phyloP scores from a whole-genome alignment of 148 eudicot genomes.

The Salicornia ramosissima region DNA sequence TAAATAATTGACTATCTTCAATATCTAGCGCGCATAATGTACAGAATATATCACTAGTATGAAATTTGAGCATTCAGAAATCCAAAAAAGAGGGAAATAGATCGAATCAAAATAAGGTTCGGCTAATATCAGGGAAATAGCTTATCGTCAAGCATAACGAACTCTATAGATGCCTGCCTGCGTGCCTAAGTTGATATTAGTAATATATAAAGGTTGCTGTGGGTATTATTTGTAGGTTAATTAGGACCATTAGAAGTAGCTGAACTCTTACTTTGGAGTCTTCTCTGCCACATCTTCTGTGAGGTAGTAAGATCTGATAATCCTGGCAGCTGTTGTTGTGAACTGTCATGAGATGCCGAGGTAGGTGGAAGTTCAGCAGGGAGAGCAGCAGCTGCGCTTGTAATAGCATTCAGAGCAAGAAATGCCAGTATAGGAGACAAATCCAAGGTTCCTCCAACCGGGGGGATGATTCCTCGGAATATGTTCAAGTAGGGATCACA shows the following conservation, averaged over 20 bases:
- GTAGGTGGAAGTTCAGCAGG: slow-evolving; percentile 91
- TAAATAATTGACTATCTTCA: no score
- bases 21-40: not conserved
- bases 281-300: slow-evolving; percentile 65
- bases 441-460: slow-evolving; percentile 90
- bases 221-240: slow-evolving; percentile 22
- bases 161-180: slow-evolving; percentile 4
- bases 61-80: not conserved
- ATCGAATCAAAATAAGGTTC: not conserved
- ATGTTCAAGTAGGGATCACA: slow-evolving; percentile 97
- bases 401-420: slow-evolving; percentile 75
- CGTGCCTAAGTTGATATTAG: no score
- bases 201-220: not conserved
- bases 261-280: slow-evolving; percentile 37
- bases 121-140: not conserved
- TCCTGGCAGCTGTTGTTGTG: slow-evolving; percentile 9
- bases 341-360: slow-evolving; percentile 23
- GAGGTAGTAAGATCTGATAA: slow-evolving; percentile 43
- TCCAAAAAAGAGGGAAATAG: no score
- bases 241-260: slow-evolving; percentile 26
- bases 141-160: slow-evolving; percentile 1
- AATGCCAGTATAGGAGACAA: slow-evolving; percentile 94
- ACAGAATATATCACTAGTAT: slow-evolving; percentile 3
- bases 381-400: slow-evolving; percentile 83
- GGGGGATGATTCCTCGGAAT: slow-evolving; percentile 91